phyloP scores from a whole-genome alignment of 352 stramenopile species.

The Globisporangium acanthophoron region DNA sequence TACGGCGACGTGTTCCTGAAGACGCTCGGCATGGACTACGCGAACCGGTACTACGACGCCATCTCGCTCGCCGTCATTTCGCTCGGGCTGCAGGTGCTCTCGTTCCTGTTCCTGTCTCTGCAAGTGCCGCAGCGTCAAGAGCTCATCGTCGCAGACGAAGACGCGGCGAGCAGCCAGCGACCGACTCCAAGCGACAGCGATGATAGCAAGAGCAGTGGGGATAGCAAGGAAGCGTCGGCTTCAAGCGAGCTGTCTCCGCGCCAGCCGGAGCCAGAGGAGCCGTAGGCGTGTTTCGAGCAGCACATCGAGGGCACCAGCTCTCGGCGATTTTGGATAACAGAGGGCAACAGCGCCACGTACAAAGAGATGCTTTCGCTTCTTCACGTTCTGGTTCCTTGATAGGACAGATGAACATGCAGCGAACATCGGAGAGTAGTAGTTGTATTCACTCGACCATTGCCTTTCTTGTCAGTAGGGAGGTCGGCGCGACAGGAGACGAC shows the following conservation, averaged over 20 bases:
- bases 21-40: constrained; percentile 78
- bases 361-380: not conserved
- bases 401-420: too few relatives aligned
- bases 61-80: constrained; percentile 48
- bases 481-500: too few relatives aligned
- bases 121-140: constrained; percentile 55
- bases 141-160: constrained; percentile 7
- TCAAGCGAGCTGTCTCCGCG: constrained; percentile 3
- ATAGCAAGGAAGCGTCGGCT: not conserved
- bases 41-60: constrained; percentile 69
- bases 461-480: too few relatives aligned
- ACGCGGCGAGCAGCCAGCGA: not conserved
- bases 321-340: not conserved
- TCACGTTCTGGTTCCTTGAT: too few relatives aligned
- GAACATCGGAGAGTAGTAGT: too few relatives aligned
- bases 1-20: constrained; percentile 84
- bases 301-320: not conserved
- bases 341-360: not conserved
- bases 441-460: too few relatives aligned
- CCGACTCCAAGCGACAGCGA: not conserved
- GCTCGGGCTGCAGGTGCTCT: constrained; percentile 42
- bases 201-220: not conserved
- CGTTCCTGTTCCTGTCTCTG: constrained; percentile 60
- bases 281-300: not conserved
- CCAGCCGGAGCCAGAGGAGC: constrained; percentile 3